These are phyloP conservation scores for Talaromyces verruculosus DNA, from an alignment of 2,329 filamentous ascomycete genomes.

Conservation along the genomic window DNA sequence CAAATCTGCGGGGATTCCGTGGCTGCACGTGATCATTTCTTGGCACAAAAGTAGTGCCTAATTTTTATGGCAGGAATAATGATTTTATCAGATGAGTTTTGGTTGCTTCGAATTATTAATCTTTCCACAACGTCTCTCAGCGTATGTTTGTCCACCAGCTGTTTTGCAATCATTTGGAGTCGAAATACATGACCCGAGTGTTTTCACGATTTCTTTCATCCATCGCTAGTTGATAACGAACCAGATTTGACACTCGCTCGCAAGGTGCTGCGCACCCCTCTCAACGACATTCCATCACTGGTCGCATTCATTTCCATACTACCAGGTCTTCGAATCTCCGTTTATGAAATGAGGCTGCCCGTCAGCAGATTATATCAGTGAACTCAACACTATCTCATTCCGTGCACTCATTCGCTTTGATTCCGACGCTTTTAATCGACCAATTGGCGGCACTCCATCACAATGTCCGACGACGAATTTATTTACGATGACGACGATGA, in stretches of 20 bases:
- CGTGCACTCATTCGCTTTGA: neutral
- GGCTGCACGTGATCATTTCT: neutral
- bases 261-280: constrained; percentile 12
- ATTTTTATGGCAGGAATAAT: neutral
- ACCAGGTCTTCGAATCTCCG: neutral
- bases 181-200: neutral
- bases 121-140: neutral
- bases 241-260: neutral
- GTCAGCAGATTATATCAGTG: neutral
- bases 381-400: neutral
- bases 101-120: neutral
- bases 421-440: neutral
- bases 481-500: constrained; percentile 39
- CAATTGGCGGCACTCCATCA: constrained; percentile 1
- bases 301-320: neutral
- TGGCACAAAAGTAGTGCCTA: neutral
- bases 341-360: neutral
- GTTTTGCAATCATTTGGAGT: neutral
- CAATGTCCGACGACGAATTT: constrained; percentile 43
- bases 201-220: neutral
- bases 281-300: constrained; percentile 1
- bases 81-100: neutral
- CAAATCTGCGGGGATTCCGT: neutral
- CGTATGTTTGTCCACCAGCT: neutral
- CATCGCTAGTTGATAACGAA: neutral